Percentiles rank a stretch among this genome's conserved stretches.
phyloP scores from a whole-genome alignment of 2,329 filamentous ascomycete species.

The Phaeosphaeria sp. region DNA sequence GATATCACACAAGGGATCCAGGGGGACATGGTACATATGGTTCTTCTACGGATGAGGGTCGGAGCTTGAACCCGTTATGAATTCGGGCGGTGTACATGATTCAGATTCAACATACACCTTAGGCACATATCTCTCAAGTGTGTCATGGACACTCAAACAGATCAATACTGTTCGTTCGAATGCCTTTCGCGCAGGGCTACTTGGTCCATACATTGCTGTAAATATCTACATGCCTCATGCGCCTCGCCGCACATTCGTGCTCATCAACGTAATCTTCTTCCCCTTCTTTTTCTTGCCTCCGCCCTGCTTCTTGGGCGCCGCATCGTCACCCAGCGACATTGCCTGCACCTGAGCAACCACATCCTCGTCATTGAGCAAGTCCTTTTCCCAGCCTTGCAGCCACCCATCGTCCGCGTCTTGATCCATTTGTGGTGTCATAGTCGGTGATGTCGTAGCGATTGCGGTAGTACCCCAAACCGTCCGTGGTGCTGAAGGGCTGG shows the following conservation, averaged over 20 bases:
- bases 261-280: slow-evolving; percentile 74
- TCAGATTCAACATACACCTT: too few relatives aligned
- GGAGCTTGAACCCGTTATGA: too few relatives aligned
- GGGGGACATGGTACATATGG: too few relatives aligned
- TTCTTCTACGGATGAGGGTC: too few relatives aligned
- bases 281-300: slow-evolving; percentile 68
- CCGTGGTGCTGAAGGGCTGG: slow-evolving; percentile 75
- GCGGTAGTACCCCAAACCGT: slow-evolving; percentile 94
- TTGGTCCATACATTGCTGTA: slow-evolving; percentile 20
- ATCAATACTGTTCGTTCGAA: slow-evolving; percentile 11
- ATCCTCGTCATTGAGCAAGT: slow-evolving; percentile 68
- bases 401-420: slow-evolving; percentile 75
- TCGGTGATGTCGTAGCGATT: slow-evolving; percentile 65
- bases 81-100: too few relatives aligned
- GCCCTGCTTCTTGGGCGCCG: slow-evolving; percentile 39
- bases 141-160: neutral
- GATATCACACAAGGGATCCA: too few relatives aligned
- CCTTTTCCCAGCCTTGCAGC: slow-evolving; percentile 82
- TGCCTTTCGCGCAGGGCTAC: slow-evolving; percentile 36
- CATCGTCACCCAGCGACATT: slow-evolving; percentile 41
- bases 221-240: slow-evolving; percentile 45
- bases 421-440: slow-evolving; percentile 53
- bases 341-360: slow-evolving; percentile 59
- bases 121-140: too few relatives aligned
- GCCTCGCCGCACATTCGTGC: slow-evolving; percentile 66